These are phyloP conservation scores for Bruguiera gymnorhiza DNA, from an alignment of 345 rosid species.

Conservation along the genomic window DNA sequence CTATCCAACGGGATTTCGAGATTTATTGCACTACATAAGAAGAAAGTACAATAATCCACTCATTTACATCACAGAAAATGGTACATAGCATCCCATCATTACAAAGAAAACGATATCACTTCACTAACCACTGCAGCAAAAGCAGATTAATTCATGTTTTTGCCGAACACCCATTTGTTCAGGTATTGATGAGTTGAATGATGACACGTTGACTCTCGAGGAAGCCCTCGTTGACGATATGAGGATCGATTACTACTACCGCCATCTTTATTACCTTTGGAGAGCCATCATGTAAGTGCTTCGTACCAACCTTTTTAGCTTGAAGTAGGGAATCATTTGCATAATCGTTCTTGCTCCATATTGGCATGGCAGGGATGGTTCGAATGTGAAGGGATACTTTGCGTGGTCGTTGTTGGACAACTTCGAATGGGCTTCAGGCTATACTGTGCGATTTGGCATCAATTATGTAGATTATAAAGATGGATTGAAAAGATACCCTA, in stretches of 20 bases:
- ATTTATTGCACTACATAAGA: conserved; percentile 11
- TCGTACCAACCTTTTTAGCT: too few relatives aligned
- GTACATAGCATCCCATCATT: conserved; percentile 7
- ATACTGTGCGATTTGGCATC: conserved; percentile 22
- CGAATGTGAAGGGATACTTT: conserved; percentile 25
- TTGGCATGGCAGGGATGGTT: conserved; percentile 13
- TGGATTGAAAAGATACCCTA: conserved; percentile 25
- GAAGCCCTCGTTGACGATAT: conserved; percentile 31
- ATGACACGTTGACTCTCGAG: conserved; percentile 25
- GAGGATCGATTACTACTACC: conserved; percentile 32
- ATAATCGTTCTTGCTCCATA: not conserved
- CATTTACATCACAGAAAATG: conserved; percentile 46
- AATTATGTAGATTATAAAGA: conserved; percentile 19
- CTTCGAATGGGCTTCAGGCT: conserved; percentile 23
- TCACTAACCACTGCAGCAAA: not conserved
- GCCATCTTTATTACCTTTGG: conserved; percentile 29
- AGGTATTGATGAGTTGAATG: conserved; percentile 36
- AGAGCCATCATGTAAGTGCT: conserved; percentile 33
- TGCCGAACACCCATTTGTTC: too few relatives aligned
- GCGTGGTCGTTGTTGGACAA: conserved; percentile 27
- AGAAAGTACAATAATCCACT: conserved; percentile 34
- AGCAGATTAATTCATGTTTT: too few relatives aligned
- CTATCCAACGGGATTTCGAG: conserved; percentile 19
- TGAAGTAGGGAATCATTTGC: not conserved
- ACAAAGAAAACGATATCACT: not conserved